A percentile compares a stretch with the other conserved stretches of the same genome.
These are phyloP conservation scores for Setaria italica DNA, from an alignment of 202 grass and related monocot genomes.

Conservation along the genomic window DNA sequence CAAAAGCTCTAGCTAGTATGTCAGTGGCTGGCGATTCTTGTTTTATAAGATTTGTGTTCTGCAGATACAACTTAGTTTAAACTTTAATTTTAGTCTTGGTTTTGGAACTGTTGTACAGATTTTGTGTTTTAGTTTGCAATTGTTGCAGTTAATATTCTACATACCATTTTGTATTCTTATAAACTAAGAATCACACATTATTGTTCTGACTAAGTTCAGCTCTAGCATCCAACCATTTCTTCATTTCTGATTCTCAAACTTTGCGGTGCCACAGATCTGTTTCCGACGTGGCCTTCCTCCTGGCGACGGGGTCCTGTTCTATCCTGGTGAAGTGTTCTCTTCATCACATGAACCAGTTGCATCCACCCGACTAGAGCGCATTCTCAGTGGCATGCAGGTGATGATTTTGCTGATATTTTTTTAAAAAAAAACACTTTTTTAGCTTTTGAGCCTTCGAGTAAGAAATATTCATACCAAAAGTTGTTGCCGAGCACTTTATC, in stretches of 20 bases:
- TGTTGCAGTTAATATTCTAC: not conserved
- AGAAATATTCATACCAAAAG: not conserved
- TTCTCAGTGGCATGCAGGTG: constrained; percentile 99
- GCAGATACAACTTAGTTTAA: not conserved
- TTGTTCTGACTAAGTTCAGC: not conserved
- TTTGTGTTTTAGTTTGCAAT: not conserved
- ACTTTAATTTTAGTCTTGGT: not conserved
- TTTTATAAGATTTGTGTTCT: not conserved
- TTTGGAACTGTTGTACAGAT: not conserved
- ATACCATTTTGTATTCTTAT: not conserved
- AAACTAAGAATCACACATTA: not conserved
- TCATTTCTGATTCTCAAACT: constrained; percentile 26
- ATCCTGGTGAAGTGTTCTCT: constrained; percentile 97
- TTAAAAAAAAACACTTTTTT: not conserved
- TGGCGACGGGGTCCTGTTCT: constrained; percentile 92
- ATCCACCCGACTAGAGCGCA: constrained; percentile 82
- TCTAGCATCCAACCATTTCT: not conserved
- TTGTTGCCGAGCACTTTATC: not conserved
- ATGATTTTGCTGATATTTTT: constrained; percentile 23
- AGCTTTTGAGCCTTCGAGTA: constrained; percentile 10
- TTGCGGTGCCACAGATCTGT: constrained; percentile 60
- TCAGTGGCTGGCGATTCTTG: not conserved
- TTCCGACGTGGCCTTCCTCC: constrained; percentile 94
- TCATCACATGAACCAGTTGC: constrained; percentile 88
- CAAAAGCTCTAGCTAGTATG: constrained; percentile 11